These are phyloP conservation scores for Excoecaria cochinchinensis DNA, from an alignment of 345 rosid species.

Conservation along the genomic window DNA sequence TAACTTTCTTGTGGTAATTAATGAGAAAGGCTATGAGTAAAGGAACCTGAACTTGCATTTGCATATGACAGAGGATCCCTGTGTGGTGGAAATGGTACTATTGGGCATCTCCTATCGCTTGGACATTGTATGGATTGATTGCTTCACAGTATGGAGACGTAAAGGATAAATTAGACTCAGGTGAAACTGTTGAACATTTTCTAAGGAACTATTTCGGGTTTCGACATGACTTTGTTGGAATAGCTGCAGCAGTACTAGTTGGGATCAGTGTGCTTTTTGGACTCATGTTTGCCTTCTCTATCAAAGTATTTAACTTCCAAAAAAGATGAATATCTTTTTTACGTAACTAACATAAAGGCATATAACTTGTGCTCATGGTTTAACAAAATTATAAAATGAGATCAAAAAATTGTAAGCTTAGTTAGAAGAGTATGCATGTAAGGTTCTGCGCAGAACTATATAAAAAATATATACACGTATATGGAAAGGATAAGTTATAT, in stretches of 20 bases:
- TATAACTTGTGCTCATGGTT: no score
- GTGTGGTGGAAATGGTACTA: slow-evolving; percentile 75
- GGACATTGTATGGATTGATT: slow-evolving; percentile 59
- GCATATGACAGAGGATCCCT: slow-evolving; percentile 47
- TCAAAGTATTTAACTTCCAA: slow-evolving; percentile 81
- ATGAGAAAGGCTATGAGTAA: neutral
- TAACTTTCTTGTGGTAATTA: neutral
- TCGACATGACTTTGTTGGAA: slow-evolving; percentile 54
- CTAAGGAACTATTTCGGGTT: slow-evolving; percentile 52
- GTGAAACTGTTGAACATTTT: slow-evolving; percentile 53
- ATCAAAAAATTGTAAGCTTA: neutral
- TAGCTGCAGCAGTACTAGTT: slow-evolving; percentile 47
- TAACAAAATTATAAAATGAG: neutral
- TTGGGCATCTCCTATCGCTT: slow-evolving; percentile 52
- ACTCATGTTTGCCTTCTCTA: slow-evolving; percentile 71
- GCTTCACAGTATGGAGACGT: slow-evolving; percentile 58
- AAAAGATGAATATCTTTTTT: slow-evolving; percentile 38
- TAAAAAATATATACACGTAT: neutral
- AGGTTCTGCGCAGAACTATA: neutral
- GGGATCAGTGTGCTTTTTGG: slow-evolving; percentile 56
- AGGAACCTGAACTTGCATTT: neutral
- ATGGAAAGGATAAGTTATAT: neutral
- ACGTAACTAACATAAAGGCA: neutral
- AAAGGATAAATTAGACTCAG: slow-evolving; percentile 31
- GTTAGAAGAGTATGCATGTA: neutral